phyloP scores from a whole-genome alignment of 352 stramenopile genomes.

The Stramenopiles sp. region DNA sequence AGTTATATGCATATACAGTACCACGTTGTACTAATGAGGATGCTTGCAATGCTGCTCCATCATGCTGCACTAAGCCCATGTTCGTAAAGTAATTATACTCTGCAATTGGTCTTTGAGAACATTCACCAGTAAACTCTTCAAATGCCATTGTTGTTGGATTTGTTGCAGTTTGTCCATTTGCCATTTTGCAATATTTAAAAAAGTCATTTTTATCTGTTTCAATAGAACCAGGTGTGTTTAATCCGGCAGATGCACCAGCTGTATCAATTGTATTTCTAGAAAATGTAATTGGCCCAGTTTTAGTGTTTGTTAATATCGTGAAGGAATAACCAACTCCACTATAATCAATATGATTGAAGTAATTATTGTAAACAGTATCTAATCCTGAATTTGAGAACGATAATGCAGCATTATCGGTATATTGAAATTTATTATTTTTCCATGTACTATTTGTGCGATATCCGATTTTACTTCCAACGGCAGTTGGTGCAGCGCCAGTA shows the following conservation, averaged over 20 bases:
- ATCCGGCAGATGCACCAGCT: neutral
- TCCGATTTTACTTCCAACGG: neutral
- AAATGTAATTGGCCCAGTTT: neutral
- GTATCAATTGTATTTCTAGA: slow-evolving; percentile 1
- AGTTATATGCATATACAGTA: slow-evolving; percentile 4
- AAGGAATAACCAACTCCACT: neutral
- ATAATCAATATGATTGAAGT: neutral
- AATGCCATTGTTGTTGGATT: slow-evolving; percentile 2
- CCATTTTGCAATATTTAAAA: neutral
- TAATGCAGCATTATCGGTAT: neutral
- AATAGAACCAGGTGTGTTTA: neutral
- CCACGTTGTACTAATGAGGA: neutral
- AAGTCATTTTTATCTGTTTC: neutral
- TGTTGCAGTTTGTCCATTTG: neutral
- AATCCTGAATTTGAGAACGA: neutral
- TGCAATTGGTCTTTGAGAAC: neutral
- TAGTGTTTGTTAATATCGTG: neutral
- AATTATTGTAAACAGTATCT: neutral
- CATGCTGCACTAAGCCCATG: slow-evolving; percentile 1
- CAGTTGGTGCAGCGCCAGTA: neutral
- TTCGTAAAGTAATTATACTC: slow-evolving; percentile 1
- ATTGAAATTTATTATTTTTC: slow-evolving; percentile 3
- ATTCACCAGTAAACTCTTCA: slow-evolving; percentile 3
- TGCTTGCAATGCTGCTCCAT: neutral
- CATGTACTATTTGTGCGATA: neutral